phyloP scores from a whole-genome alignment of 768 basidiomycete species.

The Polyporus arcularius region DNA sequence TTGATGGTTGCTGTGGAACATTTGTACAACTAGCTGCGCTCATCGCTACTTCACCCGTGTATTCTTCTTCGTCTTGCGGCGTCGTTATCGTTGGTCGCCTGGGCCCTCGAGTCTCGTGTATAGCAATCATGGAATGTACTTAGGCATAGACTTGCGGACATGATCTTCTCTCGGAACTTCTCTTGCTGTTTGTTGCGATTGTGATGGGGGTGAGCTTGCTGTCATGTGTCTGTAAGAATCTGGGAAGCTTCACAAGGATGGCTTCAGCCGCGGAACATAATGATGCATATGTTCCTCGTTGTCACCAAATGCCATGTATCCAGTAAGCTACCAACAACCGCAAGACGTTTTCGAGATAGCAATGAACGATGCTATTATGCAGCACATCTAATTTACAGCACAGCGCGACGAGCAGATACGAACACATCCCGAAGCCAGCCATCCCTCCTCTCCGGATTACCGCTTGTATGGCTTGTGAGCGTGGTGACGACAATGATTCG shows the following conservation, averaged over 20 bases:
- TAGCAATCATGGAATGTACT: not conserved
- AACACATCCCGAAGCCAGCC: not conserved
- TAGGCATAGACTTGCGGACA: not conserved
- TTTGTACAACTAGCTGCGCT: not conserved
- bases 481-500: conserved; percentile 91
- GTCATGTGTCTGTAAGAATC: too few relatives aligned
- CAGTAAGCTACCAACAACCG: not conserved
- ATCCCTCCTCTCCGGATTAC: not conserved
- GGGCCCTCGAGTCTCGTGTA: not conserved
- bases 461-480: conserved; percentile 45
- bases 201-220: not conserved
- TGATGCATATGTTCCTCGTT: not conserved
- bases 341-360: not conserved
- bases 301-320: not conserved
- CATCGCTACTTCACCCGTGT: not conserved
- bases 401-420: not conserved
- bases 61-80: not conserved
- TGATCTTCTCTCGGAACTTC: not conserved
- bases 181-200: not conserved
- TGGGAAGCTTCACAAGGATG: too few relatives aligned
- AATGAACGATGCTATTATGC: not conserved
- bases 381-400: not conserved
- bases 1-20: conserved; percentile 4
- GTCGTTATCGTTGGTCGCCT: not conserved
- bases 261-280: not conserved